Evolutionary conservation across 2,329 filamentous ascomycete species (phyloP), one percentile per base, ranked within the genome.

Genomic region (Penicillium sp.): DNA sequence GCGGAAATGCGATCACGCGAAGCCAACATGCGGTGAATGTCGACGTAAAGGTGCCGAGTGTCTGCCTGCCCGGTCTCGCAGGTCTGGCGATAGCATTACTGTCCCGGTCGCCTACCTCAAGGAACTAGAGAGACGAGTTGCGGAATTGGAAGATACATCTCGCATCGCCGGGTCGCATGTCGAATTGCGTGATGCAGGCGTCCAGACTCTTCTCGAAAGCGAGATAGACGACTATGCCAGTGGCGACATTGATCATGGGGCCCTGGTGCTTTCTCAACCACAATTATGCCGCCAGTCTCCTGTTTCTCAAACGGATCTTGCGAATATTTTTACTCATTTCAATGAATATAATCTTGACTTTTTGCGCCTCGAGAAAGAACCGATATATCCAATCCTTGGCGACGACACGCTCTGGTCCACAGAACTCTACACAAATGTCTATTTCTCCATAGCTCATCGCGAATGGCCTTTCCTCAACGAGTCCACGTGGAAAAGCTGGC

Each of bases 21-120:
- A 67, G 46, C 66, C 66, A 24, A 62, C 52, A n/a, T 68, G 66
- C 52, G 65, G 66, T 36, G 66, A 68, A 56, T 68, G 66, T 52
- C 56, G 52, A 14, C 65, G 65, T 18, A 64, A 67, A 57, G 61
- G 63, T 8, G 64, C 65, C 5, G 66, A 68, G 51, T 68, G 65
- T 52, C 51, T 68, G 11, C 66, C 66, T 14, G 63, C 60, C 5
- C 59, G 60, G 43, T 67, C 66, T 42, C 60, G 53, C 37, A 63
- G 58, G 39, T 44, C 58, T 14, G 66, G 66, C 6, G 64, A 67
- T 40, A 59, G 53, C 43, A 58, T 68, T 21, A 67, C 66, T 11
- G 43, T 68, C 26, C 59, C 66, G 8, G 23, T 67, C 16, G 59
- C 60, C 26, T 67, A 67, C 37, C 43, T 68, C 48, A 65, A 60